Base-by-base conservation (phyloP, 2,329 filamentous ascomycete genomes). In the Arthrobotrys sphaeroides region DNA sequence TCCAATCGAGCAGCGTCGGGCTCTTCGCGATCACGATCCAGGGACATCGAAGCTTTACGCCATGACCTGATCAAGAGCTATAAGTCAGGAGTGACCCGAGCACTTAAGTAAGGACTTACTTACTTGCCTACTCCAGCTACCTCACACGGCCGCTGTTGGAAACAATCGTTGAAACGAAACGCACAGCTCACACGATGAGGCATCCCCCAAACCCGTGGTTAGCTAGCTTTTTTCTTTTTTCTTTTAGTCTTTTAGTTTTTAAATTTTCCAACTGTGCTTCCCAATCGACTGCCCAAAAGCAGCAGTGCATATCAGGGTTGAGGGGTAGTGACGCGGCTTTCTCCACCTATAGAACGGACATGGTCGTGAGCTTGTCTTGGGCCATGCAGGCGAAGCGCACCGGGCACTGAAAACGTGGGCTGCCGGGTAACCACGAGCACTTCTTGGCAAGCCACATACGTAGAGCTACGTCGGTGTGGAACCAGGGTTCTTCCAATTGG, bases 341-440 rank as follows among this genome's bases (percentile, higher is more conserved):
- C 51, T 55, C 51, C 51, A 55, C 51, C 51, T 55, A 55, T 55
- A 55, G 51, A 55, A 49, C 60, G 28, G 47, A 49, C 28, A 49
- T 36, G 42, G 60, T 49, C 31, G 47, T 62, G 67, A 64, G 59
- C 57, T 61, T 60, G 60, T 68, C 64, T 55, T 55, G 51, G 51
- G 64, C 60, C 64, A 68, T 62, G 49, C 61, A 61, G 43, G 72
- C 62, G 57, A 60, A 75, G 64, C 64, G 72, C 72, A 75, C 59
- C 72, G 64, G 72, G 64, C 67, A 59, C 72, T 51, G 62, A 68
- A 62, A 47, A 67, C 67, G 68, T 69, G 68, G 59, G 57, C 57
- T 75, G 72, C 72, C 72, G 72, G 72, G 72, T 75, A 69, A 65
- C 72, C 72, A 75, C 72, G 72, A 75, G 72, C 55, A 69, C 49